These are phyloP conservation scores for Basidiobolus meristosporus DNA, from an alignment of 371 early-diverging fungal species.

Conservation along the genomic window DNA sequence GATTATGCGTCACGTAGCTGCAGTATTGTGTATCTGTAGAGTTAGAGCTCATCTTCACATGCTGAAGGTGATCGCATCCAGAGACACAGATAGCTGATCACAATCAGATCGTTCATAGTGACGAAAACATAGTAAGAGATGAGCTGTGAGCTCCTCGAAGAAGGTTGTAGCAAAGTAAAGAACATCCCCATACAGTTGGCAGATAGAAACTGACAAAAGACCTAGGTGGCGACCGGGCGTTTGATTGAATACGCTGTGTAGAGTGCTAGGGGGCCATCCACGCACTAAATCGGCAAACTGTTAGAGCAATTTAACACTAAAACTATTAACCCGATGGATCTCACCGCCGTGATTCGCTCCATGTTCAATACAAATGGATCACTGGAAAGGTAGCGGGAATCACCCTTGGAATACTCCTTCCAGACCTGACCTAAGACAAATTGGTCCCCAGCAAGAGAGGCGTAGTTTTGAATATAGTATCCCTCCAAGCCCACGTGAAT, in stretches of 20 bases:
- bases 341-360: conserved; percentile 80
- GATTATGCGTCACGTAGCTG: too few species aligned
- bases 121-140: too few species aligned
- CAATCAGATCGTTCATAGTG: too few species aligned
- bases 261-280: conserved; percentile 58
- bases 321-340: too few species aligned
- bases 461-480: conserved; percentile 50
- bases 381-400: conserved; percentile 65
- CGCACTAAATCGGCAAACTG: too few species aligned
- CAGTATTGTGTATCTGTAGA: too few species aligned
- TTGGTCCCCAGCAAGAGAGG: conserved; percentile 35
- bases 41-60: too few species aligned
- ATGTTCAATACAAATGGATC: conserved; percentile 63
- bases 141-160: conserved; percentile 34
- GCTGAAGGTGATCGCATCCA: too few species aligned
- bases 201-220: conserved; percentile 43
- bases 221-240: conserved; percentile 44
- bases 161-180: conserved; percentile 48
- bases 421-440: conserved; percentile 58
- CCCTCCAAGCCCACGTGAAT: conserved; percentile 78
- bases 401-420: conserved; percentile 81
- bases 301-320: too few species aligned
- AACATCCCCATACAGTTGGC: conserved; percentile 60
- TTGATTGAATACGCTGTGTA: conserved; percentile 29
- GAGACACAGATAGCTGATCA: too few species aligned